phyloP scores from a whole-genome alignment of 2,329 filamentous ascomycete genomes.

The Colletotrichum liaoningense region DNA sequence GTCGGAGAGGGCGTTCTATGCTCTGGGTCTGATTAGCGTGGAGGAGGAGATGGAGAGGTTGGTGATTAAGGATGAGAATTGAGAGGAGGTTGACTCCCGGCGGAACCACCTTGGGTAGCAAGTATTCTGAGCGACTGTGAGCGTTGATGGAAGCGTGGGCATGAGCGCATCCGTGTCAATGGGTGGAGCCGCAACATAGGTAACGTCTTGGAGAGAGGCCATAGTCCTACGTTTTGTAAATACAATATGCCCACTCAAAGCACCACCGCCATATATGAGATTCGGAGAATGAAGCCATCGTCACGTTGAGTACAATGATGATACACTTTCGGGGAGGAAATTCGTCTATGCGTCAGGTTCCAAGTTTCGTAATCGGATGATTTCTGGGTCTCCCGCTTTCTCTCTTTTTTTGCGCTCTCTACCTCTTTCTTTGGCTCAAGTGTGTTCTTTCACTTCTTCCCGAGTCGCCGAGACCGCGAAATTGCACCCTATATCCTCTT shows the following conservation, averaged over 20 bases:
- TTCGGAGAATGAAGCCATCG: not conserved
- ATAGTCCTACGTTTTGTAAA: slow-evolving; percentile 7
- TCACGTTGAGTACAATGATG: slow-evolving; percentile 36
- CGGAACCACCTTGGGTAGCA: not conserved
- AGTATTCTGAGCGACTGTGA: not conserved
- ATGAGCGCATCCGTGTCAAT: not conserved
- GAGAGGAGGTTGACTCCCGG: not conserved
- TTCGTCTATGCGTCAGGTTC: slow-evolving; percentile 23
- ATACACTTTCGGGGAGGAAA: slow-evolving; percentile 20
- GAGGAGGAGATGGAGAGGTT: slow-evolving; percentile 79
- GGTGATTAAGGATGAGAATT: slow-evolving; percentile 59
- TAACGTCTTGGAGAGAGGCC: not conserved
- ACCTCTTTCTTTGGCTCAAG: not conserved
- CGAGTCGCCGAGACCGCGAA: not conserved
- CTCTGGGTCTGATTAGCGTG: slow-evolving; percentile 81
- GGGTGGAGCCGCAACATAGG: not conserved
- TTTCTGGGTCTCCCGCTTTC: not conserved
- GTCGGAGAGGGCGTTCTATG: slow-evolving; percentile 76
- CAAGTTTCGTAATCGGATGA: slow-evolving; percentile 17
- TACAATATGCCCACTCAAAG: not conserved
- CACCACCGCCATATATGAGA: not conserved
- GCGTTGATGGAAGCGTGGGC: not conserved
- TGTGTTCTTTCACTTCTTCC: not conserved
- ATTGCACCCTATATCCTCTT: not conserved
- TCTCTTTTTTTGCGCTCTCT: not conserved